phyloP scores from a whole-genome alignment of 75 land plant genomes.

The Azolla pinnata region DNA sequence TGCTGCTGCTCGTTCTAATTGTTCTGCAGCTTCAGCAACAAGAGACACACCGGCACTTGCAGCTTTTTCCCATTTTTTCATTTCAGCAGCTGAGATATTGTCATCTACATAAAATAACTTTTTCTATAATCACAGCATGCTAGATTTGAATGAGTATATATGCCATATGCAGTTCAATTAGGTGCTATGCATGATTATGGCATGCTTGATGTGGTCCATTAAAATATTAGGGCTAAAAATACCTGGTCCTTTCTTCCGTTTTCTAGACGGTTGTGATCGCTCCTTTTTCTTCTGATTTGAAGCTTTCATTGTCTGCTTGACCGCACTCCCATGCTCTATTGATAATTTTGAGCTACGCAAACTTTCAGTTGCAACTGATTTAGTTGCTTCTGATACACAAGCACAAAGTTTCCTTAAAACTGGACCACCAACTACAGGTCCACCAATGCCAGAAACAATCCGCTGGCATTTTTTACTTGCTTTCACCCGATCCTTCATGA shows the following conservation, averaged over 20 bases:
- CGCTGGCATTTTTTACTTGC: conserved; percentile 24
- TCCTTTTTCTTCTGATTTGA: background rate
- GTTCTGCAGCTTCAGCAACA: conserved; percentile 87
- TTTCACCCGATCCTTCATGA: conserved; percentile 60
- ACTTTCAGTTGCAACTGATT: conserved; percentile 28
- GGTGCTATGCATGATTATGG: too few species aligned
- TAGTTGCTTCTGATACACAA: conserved; percentile 27
- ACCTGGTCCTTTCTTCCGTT: conserved; percentile 1
- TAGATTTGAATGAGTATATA: background rate
- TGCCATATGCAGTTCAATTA: too few species aligned
- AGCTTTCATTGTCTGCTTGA: conserved; percentile 17
- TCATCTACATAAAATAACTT: conserved; percentile 9
- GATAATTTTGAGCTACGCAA: conserved; percentile 33
- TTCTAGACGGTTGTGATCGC: background rate
- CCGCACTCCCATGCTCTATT: conserved; percentile 24
- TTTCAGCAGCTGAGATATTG: conserved; percentile 36
- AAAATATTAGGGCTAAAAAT: too few species aligned
- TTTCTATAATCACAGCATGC: background rate
- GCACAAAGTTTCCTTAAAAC: conserved; percentile 23
- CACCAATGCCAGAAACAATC: conserved; percentile 16
- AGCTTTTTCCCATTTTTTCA: conserved; percentile 70
- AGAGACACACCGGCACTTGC: conserved; percentile 63
- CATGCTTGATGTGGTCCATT: too few species aligned
- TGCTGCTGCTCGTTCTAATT: conserved; percentile 40
- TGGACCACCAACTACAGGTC: conserved; percentile 10